These are phyloP conservation scores for Trichoderma oligosporum DNA, from an alignment of 2,329 filamentous ascomycete species.

Conservation along the genomic window DNA sequence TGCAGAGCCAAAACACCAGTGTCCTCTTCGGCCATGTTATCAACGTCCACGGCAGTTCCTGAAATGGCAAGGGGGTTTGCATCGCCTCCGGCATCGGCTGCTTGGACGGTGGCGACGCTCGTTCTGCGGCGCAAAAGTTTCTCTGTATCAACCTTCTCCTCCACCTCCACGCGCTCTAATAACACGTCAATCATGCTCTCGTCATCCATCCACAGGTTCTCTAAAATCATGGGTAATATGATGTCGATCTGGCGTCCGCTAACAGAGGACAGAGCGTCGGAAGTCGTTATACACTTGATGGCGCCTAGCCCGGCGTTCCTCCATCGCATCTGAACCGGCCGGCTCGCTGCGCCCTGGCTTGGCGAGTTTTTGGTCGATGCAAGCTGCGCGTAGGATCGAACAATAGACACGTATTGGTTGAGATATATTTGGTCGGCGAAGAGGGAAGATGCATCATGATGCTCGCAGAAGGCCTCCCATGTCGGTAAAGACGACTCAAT, in stretches of 20 bases:
- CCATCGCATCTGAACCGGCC: slow-evolving; percentile 75
- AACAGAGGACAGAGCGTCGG: slow-evolving; percentile 72
- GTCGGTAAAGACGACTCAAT: slow-evolving; percentile 84
- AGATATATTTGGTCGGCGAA: slow-evolving; percentile 83
- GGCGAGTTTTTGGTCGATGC: slow-evolving; percentile 60
- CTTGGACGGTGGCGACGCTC: slow-evolving; percentile 74
- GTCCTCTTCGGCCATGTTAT: slow-evolving; percentile 85
- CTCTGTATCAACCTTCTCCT: slow-evolving; percentile 66
- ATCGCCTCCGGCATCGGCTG: slow-evolving; percentile 57
- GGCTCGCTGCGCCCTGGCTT: slow-evolving; percentile 56
- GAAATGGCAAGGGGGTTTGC: slow-evolving; percentile 69
- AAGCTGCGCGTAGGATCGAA: slow-evolving; percentile 74
- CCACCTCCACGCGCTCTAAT: slow-evolving; percentile 60
- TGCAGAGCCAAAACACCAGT: slow-evolving; percentile 79
- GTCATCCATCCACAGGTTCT: slow-evolving; percentile 76
- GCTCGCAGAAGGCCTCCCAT: slow-evolving; percentile 82
- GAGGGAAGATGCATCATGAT: slow-evolving; percentile 82
- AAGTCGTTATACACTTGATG: slow-evolving; percentile 74
- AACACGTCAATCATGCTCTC: slow-evolving; percentile 67
- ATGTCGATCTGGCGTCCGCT: slow-evolving; percentile 71
- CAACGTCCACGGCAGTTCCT: slow-evolving; percentile 79
- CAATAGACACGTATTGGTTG: slow-evolving; percentile 75
- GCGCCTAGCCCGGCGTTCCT: slow-evolving; percentile 70
- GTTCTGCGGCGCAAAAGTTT: slow-evolving; percentile 62
- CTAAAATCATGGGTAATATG: slow-evolving; percentile 78